A percentile compares a stretch with the other conserved stretches of the same genome.
Conservation (phyloP, 2,329 filamentous ascomycete genomes). For the Colletotrichum cereale region DNA sequence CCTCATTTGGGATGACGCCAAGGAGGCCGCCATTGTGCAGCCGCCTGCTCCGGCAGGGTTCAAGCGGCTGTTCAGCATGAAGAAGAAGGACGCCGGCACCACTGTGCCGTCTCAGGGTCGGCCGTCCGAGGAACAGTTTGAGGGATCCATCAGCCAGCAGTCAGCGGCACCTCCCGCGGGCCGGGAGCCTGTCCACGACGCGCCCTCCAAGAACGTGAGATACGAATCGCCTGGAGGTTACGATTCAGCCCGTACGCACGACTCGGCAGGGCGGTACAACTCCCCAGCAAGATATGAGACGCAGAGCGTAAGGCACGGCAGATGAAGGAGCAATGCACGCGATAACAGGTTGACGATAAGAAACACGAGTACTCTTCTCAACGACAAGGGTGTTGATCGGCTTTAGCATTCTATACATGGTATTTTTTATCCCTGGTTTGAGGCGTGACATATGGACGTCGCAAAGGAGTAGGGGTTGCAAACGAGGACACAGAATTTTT, state of each 20-base stretch:
- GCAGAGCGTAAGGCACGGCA: slow-evolving; percentile 21
- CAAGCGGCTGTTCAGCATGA: slow-evolving; percentile 60
- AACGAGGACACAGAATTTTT: slow-evolving; percentile 5
- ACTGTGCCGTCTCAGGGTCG: slow-evolving; percentile 13
- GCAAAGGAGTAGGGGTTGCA: slow-evolving; percentile 28
- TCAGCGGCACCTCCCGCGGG: slow-evolving; percentile 28
- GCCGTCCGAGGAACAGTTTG: slow-evolving; percentile 28
- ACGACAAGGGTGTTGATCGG: background rate
- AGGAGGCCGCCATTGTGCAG: slow-evolving; percentile 41
- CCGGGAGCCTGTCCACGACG: slow-evolving; percentile 36
- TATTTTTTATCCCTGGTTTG: slow-evolving; percentile 16
- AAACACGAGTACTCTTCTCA: background rate
- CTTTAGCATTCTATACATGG: background rate
- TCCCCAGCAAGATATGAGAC: slow-evolving; percentile 30
- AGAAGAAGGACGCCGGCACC: slow-evolving; percentile 45
- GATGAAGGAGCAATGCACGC: slow-evolving; percentile 10
- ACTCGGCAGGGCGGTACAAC: slow-evolving; percentile 26
- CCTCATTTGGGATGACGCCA: slow-evolving; percentile 68
- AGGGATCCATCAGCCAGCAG: background rate
- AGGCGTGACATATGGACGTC: slow-evolving; percentile 22
- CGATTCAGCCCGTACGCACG: slow-evolving; percentile 28
- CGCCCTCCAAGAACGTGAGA: slow-evolving; percentile 19
- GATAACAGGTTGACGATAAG: slow-evolving; percentile 2
- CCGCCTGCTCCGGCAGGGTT: slow-evolving; percentile 52
- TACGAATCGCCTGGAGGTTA: slow-evolving; percentile 31